phyloP scores from a whole-genome alignment of 257 asterid genomes.

The Solanum acaule region DNA sequence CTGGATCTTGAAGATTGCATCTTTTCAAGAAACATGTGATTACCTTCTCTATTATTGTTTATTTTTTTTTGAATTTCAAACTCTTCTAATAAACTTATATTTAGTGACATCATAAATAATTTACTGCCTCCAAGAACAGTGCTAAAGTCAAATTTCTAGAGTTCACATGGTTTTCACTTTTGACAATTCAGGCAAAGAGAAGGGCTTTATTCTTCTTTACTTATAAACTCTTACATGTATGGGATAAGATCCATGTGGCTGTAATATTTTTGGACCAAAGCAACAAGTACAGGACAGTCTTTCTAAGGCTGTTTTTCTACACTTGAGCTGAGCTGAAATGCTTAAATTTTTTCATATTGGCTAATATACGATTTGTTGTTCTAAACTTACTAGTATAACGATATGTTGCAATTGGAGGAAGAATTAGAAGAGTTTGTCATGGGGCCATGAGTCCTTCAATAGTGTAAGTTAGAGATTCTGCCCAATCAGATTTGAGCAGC shows the following conservation, averaged over 20 bases:
- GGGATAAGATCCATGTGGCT: not conserved
- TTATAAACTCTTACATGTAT: not conserved
- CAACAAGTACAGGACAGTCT: not conserved
- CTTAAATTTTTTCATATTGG: not conserved
- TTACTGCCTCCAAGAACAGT: not conserved
- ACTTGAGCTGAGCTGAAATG: not conserved
- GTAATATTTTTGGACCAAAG: not conserved
- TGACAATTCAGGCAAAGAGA: not conserved
- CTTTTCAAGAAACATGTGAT: not conserved
- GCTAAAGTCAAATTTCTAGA: not conserved
- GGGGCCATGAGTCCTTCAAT: slow-evolving; percentile 18
- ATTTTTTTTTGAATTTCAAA: not conserved
- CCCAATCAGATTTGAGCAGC: slow-evolving; percentile 16
- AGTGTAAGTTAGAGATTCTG: slow-evolving; percentile 6
- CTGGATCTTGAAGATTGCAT: not conserved
- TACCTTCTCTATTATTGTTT: not conserved
- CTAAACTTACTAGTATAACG: not conserved
- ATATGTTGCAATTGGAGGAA: not conserved
- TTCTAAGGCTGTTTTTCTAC: not conserved
- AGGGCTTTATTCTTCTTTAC: not conserved
- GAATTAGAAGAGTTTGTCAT: not conserved
- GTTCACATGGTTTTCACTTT: not conserved
- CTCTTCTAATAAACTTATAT: not conserved
- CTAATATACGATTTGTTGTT: not conserved
- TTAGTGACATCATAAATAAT: not conserved